Evolutionary conservation across 1,284 basidiomycete genomes (phyloP).

Genomic region (Sporisorium graminicola): DNA sequence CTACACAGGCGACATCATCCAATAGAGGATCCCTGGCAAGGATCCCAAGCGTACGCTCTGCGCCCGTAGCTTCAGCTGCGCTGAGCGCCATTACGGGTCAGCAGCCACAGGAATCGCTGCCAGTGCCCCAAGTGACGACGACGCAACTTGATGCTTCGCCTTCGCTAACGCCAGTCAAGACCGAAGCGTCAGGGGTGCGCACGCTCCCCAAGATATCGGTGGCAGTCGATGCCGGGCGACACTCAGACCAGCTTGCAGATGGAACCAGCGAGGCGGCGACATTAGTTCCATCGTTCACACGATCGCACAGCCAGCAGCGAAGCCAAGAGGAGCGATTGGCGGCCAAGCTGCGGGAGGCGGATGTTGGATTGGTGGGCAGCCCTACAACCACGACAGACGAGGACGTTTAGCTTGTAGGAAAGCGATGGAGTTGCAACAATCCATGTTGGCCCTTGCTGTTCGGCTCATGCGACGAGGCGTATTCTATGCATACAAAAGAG

Average conservation of each 20-base stretch:
- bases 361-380: conserved; percentile 52
- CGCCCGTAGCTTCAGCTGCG: conserved; percentile 36
- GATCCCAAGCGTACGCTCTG: conserved; percentile 47
- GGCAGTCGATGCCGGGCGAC: conserved; percentile 10
- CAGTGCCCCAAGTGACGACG: not conserved
- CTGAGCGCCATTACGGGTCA: conserved; percentile 13
- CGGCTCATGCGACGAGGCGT: not conserved
- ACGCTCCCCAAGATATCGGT: conserved; percentile 42
- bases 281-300: conserved; percentile 7
- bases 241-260: not conserved
- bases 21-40: conserved; percentile 21
- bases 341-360: conserved; percentile 54
- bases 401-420: conserved; percentile 12
- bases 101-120: not conserved
- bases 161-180: conserved; percentile 3
- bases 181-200: conserved; percentile 4
- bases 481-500: not conserved
- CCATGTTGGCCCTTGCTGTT: not conserved
- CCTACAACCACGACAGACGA: conserved; percentile 42
- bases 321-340: conserved; percentile 46
- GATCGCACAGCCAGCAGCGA: conserved; percentile 21
- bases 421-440: not conserved
- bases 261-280: not conserved
- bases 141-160: conserved; percentile 17
- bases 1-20: conserved; percentile 36